These are phyloP conservation scores for Pseudocercospora crystallina DNA, from an alignment of 2,329 filamentous ascomycete species.

Conservation along the genomic window DNA sequence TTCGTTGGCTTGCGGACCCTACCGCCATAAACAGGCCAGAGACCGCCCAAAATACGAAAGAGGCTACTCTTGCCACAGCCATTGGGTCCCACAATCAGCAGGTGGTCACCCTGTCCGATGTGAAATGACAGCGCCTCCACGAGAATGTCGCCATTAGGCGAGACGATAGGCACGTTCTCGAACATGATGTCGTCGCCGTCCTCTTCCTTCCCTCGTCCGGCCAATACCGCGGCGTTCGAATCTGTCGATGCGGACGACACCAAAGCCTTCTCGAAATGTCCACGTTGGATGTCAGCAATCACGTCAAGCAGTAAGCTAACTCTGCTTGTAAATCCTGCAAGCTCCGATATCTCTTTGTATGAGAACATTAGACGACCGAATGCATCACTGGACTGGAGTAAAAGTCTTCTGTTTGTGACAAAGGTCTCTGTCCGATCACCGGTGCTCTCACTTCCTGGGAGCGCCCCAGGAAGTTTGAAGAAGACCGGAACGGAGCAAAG, in stretches of 20 bases:
- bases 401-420: slow-evolving; percentile 88
- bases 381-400: slow-evolving; percentile 90
- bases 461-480: slow-evolving; percentile 62
- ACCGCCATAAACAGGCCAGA: slow-evolving; percentile 97
- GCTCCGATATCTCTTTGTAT: slow-evolving; percentile 94
- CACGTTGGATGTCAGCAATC: slow-evolving; percentile 87
- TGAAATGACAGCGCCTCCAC: slow-evolving; percentile 83
- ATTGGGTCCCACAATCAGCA: slow-evolving; percentile 93
- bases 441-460: slow-evolving; percentile 18
- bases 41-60: slow-evolving; percentile 91
- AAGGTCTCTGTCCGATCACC: slow-evolving; percentile 58
- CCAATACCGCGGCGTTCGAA: slow-evolving; percentile 78
- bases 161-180: slow-evolving; percentile 88
- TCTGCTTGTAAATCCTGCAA: slow-evolving; percentile 91
- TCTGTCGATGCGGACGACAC: slow-evolving; percentile 84
- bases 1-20: slow-evolving; percentile 88
- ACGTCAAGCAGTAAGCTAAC: slow-evolving; percentile 88
- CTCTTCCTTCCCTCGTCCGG: slow-evolving; percentile 75
- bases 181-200: slow-evolving; percentile 86
- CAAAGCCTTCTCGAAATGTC: slow-evolving; percentile 93
- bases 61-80: slow-evolving; percentile 95
- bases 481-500: slow-evolving; percentile 96
- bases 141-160: slow-evolving; percentile 91
- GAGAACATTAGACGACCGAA: slow-evolving; percentile 97
- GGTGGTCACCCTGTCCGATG: slow-evolving; percentile 81